Conservation (phyloP, 2,329 filamentous ascomycete species). For the Alternaria rosae region DNA sequence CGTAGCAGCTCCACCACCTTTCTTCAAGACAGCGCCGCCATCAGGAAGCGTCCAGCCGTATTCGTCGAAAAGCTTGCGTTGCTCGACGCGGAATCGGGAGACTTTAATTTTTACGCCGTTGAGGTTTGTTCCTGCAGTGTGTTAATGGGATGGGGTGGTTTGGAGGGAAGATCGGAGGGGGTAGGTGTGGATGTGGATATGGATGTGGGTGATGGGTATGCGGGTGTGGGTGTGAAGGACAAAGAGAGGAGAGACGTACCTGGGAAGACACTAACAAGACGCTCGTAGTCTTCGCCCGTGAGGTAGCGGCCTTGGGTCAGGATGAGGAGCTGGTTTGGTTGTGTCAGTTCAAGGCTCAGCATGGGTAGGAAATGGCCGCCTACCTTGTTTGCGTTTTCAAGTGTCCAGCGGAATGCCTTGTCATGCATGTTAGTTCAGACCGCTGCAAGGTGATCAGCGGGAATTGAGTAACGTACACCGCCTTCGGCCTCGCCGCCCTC, state of each 20-base stretch:
- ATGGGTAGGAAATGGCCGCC: neutral
- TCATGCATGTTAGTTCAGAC: neutral
- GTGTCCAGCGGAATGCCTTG: neutral
- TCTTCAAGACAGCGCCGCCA: neutral
- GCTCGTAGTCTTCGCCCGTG: neutral
- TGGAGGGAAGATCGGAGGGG: too few relatives aligned
- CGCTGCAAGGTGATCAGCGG: too few relatives aligned
- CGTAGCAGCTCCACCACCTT: neutral
- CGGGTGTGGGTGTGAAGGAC: too few relatives aligned
- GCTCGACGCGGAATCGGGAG: neutral
- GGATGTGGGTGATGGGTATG: too few relatives aligned
- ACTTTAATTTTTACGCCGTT: neutral
- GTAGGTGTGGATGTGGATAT: too few relatives aligned
- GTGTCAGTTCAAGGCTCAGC: neutral
- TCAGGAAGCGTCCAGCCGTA: neutral
- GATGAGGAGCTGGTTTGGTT: neutral
- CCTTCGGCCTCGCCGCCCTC: neutral
- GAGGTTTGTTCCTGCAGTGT: neutral
- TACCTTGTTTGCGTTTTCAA: neutral
- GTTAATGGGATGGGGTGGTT: too few relatives aligned
- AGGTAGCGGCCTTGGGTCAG: neutral
- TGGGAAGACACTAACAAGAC: neutral
- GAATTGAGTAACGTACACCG: neutral
- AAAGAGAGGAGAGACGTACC: neutral
- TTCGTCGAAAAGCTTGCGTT: neutral